phyloP scores from a whole-genome alignment of 441 rosid species.

The Oxalis stricta region DNA sequence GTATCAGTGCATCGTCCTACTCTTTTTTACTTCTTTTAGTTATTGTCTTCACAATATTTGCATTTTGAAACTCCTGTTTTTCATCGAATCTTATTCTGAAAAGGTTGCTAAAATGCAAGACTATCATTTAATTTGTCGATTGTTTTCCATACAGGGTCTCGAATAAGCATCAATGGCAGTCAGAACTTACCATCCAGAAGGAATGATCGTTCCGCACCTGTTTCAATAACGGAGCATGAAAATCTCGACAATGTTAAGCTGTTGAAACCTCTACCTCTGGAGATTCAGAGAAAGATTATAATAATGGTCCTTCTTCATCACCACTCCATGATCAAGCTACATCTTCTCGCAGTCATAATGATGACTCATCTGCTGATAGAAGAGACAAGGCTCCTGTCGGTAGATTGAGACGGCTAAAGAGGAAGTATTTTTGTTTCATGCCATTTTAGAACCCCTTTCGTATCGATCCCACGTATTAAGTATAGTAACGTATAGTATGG shows the following conservation, averaged over 20 bases:
- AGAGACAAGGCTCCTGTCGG: conserved; percentile 9
- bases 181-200: conserved; percentile 3
- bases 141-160: conserved; percentile 12
- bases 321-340: conserved; percentile 1
- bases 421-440: conserved; percentile 31
- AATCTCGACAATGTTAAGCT: not conserved
- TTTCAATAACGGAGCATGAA: not conserved
- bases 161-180: conserved; percentile 7
- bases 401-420: conserved; percentile 18
- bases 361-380: conserved; percentile 3
- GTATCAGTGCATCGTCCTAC: not conserved
- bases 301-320: conserved; percentile 14
- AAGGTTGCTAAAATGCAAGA: not conserved
- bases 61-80: not conserved
- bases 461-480: too few species aligned
- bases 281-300: conserved; percentile 1
- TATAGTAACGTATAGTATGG: too few species aligned
- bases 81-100: not conserved
- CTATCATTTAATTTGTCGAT: not conserved
- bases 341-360: conserved; percentile 3
- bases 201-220: not conserved
- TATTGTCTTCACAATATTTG: not conserved
- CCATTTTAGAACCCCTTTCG: conserved; percentile 21
- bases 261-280: not conserved
- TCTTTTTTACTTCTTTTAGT: not conserved